These are phyloP conservation scores for Trichosporon asahii DNA, from an alignment of 1,284 basidiomycete genomes.

Conservation along the genomic window DNA sequence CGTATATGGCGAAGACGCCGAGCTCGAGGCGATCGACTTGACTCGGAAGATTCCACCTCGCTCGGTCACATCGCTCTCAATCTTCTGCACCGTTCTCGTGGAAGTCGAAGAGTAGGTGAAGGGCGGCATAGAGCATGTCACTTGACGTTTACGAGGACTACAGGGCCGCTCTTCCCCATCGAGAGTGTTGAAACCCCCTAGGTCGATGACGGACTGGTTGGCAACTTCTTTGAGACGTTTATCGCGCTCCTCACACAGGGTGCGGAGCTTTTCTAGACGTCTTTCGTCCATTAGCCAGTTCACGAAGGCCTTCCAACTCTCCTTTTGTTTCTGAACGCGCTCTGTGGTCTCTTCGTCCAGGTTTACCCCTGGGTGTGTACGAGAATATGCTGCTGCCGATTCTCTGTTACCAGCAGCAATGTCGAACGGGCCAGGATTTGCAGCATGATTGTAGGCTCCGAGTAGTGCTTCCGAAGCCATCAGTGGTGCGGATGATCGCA, in stretches of 20 bases:
- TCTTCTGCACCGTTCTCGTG: constrained; percentile 18
- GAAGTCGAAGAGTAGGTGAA: constrained; percentile 5
- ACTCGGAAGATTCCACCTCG: constrained; percentile 28
- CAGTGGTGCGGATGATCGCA: constrained; percentile 40
- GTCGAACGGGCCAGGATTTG: constrained; percentile 39
- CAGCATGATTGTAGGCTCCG: constrained; percentile 45
- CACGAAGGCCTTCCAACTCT: constrained; percentile 43
- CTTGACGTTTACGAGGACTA: constrained; percentile 19
- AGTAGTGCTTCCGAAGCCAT: constrained; percentile 36
- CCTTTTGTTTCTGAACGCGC: constrained; percentile 36
- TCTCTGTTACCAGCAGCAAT: constrained; percentile 36
- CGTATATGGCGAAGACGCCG: neutral
- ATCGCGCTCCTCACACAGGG: constrained; percentile 40
- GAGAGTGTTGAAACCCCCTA: neutral
- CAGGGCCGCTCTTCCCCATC: neutral
- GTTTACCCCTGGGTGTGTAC: constrained; percentile 40
- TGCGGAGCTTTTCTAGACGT: constrained; percentile 42
- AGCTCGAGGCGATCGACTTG: neutral
- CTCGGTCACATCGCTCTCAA: constrained; percentile 20
- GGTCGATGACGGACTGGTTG: constrained; percentile 10
- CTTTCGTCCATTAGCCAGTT: constrained; percentile 50
- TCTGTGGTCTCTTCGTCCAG: constrained; percentile 13
- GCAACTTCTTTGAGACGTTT: constrained; percentile 33
- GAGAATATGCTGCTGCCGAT: constrained; percentile 34
- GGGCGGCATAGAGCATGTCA: constrained; percentile 11